Evolutionary conservation across 1,284 basidiomycete genomes (phyloP).

Genomic region (Ustilago loliicola): DNA sequence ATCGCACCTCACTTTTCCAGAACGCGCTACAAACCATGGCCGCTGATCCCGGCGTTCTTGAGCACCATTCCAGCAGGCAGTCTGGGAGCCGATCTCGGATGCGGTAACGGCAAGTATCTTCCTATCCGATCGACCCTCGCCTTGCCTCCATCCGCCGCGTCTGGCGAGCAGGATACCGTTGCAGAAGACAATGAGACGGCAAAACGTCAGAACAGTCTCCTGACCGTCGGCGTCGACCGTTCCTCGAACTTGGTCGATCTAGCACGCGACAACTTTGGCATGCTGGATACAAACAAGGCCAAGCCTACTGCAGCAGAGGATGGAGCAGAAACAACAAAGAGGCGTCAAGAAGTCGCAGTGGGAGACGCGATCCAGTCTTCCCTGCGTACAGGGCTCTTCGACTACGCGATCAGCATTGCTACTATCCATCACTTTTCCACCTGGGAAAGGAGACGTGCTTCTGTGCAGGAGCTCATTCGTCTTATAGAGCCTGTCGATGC

Average conservation of each 20-base stretch:
- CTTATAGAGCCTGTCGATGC: slow-evolving; percentile 38
- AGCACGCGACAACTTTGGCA: slow-evolving; percentile 56
- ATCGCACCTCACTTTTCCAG: slow-evolving; percentile 93
- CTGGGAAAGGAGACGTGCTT: slow-evolving; percentile 50
- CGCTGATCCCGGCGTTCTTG: slow-evolving; percentile 87
- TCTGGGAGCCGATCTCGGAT: slow-evolving; percentile 92
- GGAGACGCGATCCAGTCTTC: slow-evolving; percentile 63
- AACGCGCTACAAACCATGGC: slow-evolving; percentile 98
- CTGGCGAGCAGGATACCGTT: background rate
- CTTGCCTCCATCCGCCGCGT: background rate
- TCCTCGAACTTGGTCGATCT: slow-evolving; percentile 76
- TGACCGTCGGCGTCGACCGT: slow-evolving; percentile 75
- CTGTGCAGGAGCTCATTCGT: slow-evolving; percentile 63
- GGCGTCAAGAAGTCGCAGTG: slow-evolving; percentile 63
- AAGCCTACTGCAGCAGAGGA: background rate
- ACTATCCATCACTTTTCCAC: slow-evolving; percentile 70
- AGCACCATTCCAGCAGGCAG: slow-evolving; percentile 80
- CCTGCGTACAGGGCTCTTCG: slow-evolving; percentile 53
- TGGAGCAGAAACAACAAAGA: background rate
- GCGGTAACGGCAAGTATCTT: slow-evolving; percentile 97
- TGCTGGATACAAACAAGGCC: slow-evolving; percentile 5
- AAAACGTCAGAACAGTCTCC: slow-evolving; percentile 30
- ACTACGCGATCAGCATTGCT: slow-evolving; percentile 69
- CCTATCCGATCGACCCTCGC: slow-evolving; percentile 60
- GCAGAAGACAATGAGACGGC: background rate